Evolutionary conservation across 208 protist genomes (phyloP).

Genomic region (Leishmania martiniquensis): DNA sequence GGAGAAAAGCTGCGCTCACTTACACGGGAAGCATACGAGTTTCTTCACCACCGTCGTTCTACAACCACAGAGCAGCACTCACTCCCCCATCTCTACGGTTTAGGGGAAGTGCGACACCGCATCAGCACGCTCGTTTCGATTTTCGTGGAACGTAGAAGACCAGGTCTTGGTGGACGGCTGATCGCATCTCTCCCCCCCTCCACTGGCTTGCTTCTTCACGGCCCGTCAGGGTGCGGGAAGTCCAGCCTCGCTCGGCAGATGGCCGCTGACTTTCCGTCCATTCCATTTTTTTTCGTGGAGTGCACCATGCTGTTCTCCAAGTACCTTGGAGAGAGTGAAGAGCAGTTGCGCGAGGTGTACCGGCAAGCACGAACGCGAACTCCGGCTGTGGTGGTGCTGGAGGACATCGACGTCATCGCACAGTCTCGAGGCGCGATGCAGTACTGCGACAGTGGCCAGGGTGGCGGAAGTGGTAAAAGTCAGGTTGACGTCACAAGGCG

Average conservation of each 20-base stretch:
- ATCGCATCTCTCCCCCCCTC: constrained; percentile 45
- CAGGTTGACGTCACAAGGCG: constrained; percentile 69
- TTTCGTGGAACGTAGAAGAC: constrained; percentile 24
- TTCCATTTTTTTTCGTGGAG: constrained; percentile 65
- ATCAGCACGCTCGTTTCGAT: constrained; percentile 45
- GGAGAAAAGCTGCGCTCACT: background rate
- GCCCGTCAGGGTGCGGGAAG: constrained; percentile 85
- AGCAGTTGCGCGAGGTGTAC: constrained; percentile 83
- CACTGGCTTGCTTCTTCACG: constrained; percentile 84
- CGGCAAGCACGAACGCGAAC: constrained; percentile 43
- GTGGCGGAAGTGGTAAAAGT: constrained; percentile 9
- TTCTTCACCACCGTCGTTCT: constrained; percentile 25
- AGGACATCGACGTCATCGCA: constrained; percentile 86
- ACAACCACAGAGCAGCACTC: background rate
- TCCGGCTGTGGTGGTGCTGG: constrained; percentile 87
- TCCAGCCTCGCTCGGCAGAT: constrained; percentile 57
- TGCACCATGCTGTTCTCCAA: constrained; percentile 87
- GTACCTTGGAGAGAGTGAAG: constrained; percentile 92
- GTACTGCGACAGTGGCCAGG: constrained; percentile 8
- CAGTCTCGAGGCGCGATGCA: constrained; percentile 55
- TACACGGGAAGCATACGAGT: background rate
- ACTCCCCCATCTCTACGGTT: constrained; percentile 47
- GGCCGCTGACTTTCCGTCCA: constrained; percentile 35
- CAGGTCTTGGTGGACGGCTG: constrained; percentile 26
- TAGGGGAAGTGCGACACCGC: constrained; percentile 42